Conservation (phyloP, 768 basidiomycete species). For the Exidia glandulosa region DNA sequence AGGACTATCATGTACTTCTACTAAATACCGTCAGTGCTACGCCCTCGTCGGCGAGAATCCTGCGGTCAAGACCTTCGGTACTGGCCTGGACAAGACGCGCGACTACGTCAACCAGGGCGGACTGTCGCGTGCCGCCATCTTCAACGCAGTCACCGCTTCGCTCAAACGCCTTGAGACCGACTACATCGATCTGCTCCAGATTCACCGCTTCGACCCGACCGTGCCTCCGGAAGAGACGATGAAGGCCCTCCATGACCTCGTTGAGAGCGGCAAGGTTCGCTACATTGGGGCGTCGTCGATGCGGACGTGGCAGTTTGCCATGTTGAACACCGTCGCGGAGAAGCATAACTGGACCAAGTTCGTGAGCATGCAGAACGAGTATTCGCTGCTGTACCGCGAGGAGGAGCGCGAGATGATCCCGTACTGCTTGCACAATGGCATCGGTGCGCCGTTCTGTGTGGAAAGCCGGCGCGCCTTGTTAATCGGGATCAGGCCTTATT, state of each 20-base stretch:
- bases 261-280: slow-evolving; percentile 21
- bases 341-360: slow-evolving; percentile 17
- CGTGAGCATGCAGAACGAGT: slow-evolving; percentile 26
- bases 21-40: slow-evolving; percentile 8
- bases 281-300: slow-evolving; percentile 14
- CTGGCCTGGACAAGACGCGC: slow-evolving; percentile 1
- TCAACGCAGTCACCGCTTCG: slow-evolving; percentile 22
- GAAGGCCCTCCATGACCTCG: slow-evolving; percentile 25
- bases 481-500: slow-evolving; percentile 30
- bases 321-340: slow-evolving; percentile 1
- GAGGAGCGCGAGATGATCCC: slow-evolving; percentile 14
- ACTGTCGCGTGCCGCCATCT: slow-evolving; percentile 6
- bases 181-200: slow-evolving; percentile 29
- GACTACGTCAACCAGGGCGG: slow-evolving; percentile 5
- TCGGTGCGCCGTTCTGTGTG: no score
- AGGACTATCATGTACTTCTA: not conserved
- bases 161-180: slow-evolving; percentile 25
- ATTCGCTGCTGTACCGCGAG: slow-evolving; percentile 22
- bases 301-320: slow-evolving; percentile 11
- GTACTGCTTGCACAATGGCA: not conserved
- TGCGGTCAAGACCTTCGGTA: not conserved
- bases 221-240: slow-evolving; percentile 20
- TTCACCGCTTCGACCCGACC: slow-evolving; percentile 18
- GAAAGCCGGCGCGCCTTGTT: no score
- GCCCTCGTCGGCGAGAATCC: not conserved